Evolutionary conservation across 257 asterid species (phyloP).

Genomic region (Ehretia macrophylla): DNA sequence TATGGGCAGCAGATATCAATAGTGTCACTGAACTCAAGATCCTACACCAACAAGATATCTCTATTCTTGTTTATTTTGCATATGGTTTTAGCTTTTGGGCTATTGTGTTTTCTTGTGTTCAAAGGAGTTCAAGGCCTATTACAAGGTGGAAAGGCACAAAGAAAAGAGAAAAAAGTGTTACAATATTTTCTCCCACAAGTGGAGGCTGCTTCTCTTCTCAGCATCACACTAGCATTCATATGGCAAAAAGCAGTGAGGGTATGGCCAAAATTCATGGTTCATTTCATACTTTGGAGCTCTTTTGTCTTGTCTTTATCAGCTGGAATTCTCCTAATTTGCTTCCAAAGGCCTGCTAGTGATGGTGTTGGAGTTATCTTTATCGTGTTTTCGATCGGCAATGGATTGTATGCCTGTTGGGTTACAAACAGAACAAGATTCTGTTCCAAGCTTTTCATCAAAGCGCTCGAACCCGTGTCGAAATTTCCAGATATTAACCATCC

Average conservation of each 20-base stretch:
- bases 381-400: conserved; percentile 74
- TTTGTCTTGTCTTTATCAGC: conserved; percentile 62
- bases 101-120: conserved; percentile 66
- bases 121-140: conserved; percentile 69
- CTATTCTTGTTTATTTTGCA: conserved; percentile 69
- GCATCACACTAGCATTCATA: conserved; percentile 71
- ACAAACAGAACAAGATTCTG: conserved; percentile 75
- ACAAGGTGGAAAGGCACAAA: conserved; percentile 41
- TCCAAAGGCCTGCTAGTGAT: conserved; percentile 74
- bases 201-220: conserved; percentile 75
- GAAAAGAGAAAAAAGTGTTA: conserved; percentile 48
- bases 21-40: conserved; percentile 65
- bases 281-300: conserved; percentile 83
- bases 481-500: conserved; percentile 72
- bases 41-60: conserved; percentile 87
- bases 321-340: conserved; percentile 81
- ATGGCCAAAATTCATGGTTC: conserved; percentile 91
- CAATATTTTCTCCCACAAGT: conserved; percentile 80
- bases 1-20: conserved; percentile 47
- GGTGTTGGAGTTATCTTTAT: conserved; percentile 66
- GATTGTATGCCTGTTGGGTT: conserved; percentile 94
- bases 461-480: conserved; percentile 79
- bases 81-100: conserved; percentile 53
- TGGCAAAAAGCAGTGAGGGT: conserved; percentile 86
- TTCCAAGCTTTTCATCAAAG: conserved; percentile 54